phyloP scores from a whole-genome alignment of 2,329 filamentous ascomycete genomes.

The Diplodia scrobiculata region DNA sequence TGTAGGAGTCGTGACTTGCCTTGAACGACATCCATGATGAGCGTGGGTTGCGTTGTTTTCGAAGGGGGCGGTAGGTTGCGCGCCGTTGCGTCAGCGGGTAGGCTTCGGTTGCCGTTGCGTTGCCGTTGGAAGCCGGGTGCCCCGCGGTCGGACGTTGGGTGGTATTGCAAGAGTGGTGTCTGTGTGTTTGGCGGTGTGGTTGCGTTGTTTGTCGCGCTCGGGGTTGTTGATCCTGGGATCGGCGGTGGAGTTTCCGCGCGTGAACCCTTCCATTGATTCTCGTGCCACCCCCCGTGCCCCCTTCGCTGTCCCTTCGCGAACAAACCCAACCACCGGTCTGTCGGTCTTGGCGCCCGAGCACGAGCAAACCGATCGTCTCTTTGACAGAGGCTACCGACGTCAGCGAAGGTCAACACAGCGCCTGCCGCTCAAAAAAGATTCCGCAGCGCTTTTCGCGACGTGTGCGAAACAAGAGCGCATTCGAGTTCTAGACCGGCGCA shows the following conservation, averaged over 20 bases:
- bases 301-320: neutral
- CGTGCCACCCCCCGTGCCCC: neutral
- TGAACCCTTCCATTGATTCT: conserved; percentile 15
- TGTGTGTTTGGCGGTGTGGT: conserved; percentile 23
- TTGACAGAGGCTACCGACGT: neutral
- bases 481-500: neutral
- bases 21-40: conserved; percentile 32
- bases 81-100: neutral
- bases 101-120: neutral
- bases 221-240: conserved; percentile 18
- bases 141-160: conserved; percentile 13
- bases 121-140: neutral
- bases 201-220: conserved; percentile 16
- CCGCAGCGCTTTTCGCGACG: neutral
- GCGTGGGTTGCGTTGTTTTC: neutral
- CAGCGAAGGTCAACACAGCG: neutral
- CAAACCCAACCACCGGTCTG: neutral
- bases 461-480: neutral
- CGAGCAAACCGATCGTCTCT: neutral
- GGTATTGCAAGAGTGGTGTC: neutral
- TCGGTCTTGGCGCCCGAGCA: conserved; percentile 2
- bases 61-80: neutral
- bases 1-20: conserved; percentile 9
- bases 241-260: conserved; percentile 22
- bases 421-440: no score